Percentiles rank a stretch among this genome's conserved stretches.
phyloP scores from a whole-genome alignment of 148 eudicot species.

The Vaccinium myrtillus region DNA sequence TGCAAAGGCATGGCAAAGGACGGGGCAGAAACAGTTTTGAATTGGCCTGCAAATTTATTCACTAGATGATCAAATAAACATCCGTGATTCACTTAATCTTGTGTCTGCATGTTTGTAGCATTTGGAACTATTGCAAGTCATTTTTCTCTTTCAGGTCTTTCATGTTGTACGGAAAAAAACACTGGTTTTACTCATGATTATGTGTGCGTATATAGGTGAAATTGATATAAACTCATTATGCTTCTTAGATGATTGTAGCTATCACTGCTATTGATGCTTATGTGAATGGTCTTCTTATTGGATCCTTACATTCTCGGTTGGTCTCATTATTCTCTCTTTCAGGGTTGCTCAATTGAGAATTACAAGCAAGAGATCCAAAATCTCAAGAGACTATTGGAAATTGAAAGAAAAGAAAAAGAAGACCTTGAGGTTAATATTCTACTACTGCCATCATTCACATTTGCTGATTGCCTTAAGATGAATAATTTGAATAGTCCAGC shows the following conservation, averaged over 20 bases:
- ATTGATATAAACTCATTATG: not conserved
- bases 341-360: constrained; percentile 49
- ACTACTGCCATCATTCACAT: not conserved
- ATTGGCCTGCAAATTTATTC: not conserved
- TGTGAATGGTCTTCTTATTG: not conserved
- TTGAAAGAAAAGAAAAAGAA: constrained; percentile 57
- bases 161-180: not conserved
- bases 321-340: constrained; percentile 10
- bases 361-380: constrained; percentile 54
- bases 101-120: not conserved
- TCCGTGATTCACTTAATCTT: not conserved
- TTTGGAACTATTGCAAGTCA: not conserved
- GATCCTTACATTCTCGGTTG: not conserved
- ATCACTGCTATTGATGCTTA: not conserved
- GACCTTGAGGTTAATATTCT: constrained; percentile 57
- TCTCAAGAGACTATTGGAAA: constrained; percentile 59
- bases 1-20: not conserved
- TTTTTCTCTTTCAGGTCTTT: not conserved
- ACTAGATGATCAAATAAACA: not conserved
- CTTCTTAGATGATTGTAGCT: not conserved
- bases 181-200: not conserved
- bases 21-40: not conserved
- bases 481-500: not conserved
- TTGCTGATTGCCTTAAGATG: not conserved
- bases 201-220: not conserved